phyloP scores from a whole-genome alignment of 345 rosid genomes.

The Arabis hirsuta region DNA sequence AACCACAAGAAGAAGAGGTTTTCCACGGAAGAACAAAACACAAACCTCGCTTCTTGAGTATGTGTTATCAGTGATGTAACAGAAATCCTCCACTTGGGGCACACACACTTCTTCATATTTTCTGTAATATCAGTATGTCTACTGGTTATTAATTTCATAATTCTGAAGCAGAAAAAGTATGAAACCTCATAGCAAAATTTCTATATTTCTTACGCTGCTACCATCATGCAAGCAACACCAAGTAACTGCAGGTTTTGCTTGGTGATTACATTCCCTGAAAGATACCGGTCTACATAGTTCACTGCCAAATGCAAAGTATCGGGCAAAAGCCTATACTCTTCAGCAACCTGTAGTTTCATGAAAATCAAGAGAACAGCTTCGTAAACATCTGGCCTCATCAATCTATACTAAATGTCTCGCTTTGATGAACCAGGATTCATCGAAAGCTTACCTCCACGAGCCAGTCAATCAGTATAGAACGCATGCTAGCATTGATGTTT shows the following conservation, averaged over 20 bases:
- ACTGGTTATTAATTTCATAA: slow-evolving; percentile 20
- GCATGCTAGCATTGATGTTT: slow-evolving; percentile 51
- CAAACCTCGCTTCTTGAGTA: slow-evolving; percentile 84
- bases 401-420: neutral
- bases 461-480: slow-evolving; percentile 57
- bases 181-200: neutral
- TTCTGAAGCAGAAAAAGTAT: neutral
- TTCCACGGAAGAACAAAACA: slow-evolving; percentile 12
- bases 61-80: slow-evolving; percentile 94
- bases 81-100: slow-evolving; percentile 91
- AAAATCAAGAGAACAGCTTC: slow-evolving; percentile 8
- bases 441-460: slow-evolving; percentile 55
- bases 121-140: slow-evolving; percentile 46
- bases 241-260: slow-evolving; percentile 87
- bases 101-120: slow-evolving; percentile 95
- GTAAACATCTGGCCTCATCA: slow-evolving; percentile 5
- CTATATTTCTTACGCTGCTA: slow-evolving; percentile 73
- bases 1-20: slow-evolving; percentile 22
- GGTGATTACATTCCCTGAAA: slow-evolving; percentile 77
- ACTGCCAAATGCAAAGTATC: slow-evolving; percentile 86
- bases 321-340: slow-evolving; percentile 92
- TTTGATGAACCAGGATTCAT: slow-evolving; percentile 5
- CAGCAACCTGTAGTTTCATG: slow-evolving; percentile 71
- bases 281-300: slow-evolving; percentile 90
- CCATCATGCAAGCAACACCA: slow-evolving; percentile 94